phyloP scores from a whole-genome alignment of 805 yeast species.

The Kuraishia ogatae region DNA sequence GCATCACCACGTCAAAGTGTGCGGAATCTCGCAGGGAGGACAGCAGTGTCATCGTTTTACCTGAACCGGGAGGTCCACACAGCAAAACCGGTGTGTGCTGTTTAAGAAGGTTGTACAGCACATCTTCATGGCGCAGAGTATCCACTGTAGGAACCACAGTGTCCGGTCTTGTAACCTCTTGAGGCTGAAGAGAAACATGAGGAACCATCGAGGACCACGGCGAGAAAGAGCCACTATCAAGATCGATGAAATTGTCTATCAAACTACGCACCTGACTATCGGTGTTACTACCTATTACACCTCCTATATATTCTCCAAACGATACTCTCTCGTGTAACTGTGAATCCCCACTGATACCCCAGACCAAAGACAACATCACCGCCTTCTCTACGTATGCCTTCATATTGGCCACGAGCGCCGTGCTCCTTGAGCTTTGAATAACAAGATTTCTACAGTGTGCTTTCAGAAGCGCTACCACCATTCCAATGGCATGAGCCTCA shows the following conservation, averaged over 20 bases:
- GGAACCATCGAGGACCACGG: conserved; percentile 32
- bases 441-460: conserved; percentile 24
- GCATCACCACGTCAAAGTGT: conserved; percentile 48
- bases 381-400: conserved; percentile 23
- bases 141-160: conserved; percentile 73
- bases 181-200: conserved; percentile 39
- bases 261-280: not conserved
- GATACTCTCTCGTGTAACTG: conserved; percentile 24
- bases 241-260: not conserved
- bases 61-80: conserved; percentile 97
- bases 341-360: conserved; percentile 64
- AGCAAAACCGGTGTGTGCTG: conserved; percentile 56
- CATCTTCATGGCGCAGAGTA: conserved; percentile 56
- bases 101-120: conserved; percentile 47
- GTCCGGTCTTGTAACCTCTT: conserved; percentile 51
- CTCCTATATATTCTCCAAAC: conserved; percentile 25
- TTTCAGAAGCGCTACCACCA: conserved; percentile 31
- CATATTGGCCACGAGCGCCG: conserved; percentile 11
- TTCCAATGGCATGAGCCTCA: conserved; percentile 24
- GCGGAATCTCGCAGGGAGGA: conserved; percentile 54
- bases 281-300: too few relatives aligned
- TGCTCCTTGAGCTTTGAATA: not conserved
- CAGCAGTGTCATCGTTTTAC: conserved; percentile 86
- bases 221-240: not conserved
- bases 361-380: conserved; percentile 31